Conservation (phyloP, 1,139 yeast genomes). For the Magnusiomyces ingens region DNA sequence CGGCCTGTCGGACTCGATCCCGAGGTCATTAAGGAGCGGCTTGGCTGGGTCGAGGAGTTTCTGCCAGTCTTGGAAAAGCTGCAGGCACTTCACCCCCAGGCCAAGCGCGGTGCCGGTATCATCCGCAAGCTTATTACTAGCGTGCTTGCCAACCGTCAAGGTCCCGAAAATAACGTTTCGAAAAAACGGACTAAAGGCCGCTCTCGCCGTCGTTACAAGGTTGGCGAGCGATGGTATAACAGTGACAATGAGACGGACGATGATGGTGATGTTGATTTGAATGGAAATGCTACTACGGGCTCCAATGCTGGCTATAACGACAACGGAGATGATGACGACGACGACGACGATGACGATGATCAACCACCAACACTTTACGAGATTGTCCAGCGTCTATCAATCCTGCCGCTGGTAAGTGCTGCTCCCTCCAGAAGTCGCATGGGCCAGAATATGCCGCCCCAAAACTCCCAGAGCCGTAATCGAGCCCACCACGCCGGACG, state of each 20-base stretch:
- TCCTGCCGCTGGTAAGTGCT: constrained; percentile 15
- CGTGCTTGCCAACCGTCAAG: constrained; percentile 1
- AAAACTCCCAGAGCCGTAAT: too few relatives aligned
- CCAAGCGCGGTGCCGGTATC: constrained; percentile 13
- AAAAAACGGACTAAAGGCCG: neutral
- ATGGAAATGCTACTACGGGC: neutral
- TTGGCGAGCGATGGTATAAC: neutral
- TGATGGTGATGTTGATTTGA: neutral
- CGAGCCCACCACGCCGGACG: too few relatives aligned
- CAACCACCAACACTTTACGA: constrained; percentile 13
- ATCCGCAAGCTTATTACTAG: constrained; percentile 13
- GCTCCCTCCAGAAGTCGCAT: constrained; percentile 8
- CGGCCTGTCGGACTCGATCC: neutral
- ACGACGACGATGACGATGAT: constrained; percentile 1
- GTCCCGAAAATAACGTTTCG: constrained; percentile 1
- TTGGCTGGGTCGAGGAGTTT: constrained; percentile 13
- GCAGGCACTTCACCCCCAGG: constrained; percentile 14
- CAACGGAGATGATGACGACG: neutral
- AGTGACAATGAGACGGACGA: neutral
- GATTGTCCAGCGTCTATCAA: constrained; percentile 14
- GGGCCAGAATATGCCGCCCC: neutral
- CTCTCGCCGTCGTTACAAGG: constrained; percentile 1
- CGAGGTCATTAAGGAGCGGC: constrained; percentile 7
- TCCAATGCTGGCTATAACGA: neutral
- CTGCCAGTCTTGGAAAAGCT: constrained; percentile 10